Evolutionary conservation across 73 alveolate species (phyloP), one percentile per base, ranked within the genome.

Genomic region (Paramecium sonneborni): DNA sequence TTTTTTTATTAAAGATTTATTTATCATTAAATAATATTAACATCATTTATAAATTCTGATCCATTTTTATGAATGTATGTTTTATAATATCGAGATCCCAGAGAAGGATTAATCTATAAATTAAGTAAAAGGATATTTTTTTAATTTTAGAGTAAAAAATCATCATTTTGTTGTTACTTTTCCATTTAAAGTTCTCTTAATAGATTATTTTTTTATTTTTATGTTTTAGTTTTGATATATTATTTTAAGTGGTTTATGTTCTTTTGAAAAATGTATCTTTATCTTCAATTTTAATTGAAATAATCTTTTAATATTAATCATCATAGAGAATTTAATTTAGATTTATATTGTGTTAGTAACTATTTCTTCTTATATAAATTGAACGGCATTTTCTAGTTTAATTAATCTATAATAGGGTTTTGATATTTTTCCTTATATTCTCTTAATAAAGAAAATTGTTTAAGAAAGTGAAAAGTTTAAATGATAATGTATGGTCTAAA

Each of bases 51-150:
- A 41, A 41, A 62, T 62, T 30, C 52, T 30, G 84, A 26, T 7
- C 84, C 84, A 30, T 62, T 8, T 62, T 62, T 30, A 26, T 30
- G 39, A 5, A 62, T 30, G 28, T 30, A 62, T 30, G 48, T 62
- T 62, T 41, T 62, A 32, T 62, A 62, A 62, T 62, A 62, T 62
- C 84, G 84, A 62, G 84, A 62, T 30, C 48, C 84, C 12, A 44
- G 84, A 62, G 84, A 62, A 12, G 20, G 57, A 30, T 26, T 26
- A 32, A 62, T 32, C 84, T 62, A 62, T 62, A 23, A 62, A 62
- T 62, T 62, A 12, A 62, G 44, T 62, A 26, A 32, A 26, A 11
- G 21, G 12, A 62, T 30, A 7, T 62, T 62, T 30, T 62, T 26
- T 62, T 7, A 41, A 41, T 41, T 41, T 41, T 41, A 41, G 57